Conservation (phyloP, 257 asterid genomes). For the Jasminum sambac region DNA sequence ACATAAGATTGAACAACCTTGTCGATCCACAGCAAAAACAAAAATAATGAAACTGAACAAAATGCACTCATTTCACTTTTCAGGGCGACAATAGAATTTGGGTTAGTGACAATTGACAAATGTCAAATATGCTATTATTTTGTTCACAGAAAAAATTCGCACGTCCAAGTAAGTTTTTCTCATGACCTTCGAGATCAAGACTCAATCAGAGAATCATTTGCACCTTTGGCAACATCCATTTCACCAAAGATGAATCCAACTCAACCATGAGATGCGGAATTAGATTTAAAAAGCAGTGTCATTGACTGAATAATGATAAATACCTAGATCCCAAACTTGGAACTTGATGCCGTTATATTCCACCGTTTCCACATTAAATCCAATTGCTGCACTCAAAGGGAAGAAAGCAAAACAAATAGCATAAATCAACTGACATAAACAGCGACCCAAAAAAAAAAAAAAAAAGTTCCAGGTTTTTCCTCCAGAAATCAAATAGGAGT, state of each 20-base stretch:
- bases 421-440: conserved; percentile 14
- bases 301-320: conserved; percentile 5
- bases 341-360: conserved; percentile 84
- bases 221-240: neutral
- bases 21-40: neutral
- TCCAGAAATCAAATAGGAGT: conserved; percentile 6
- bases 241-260: neutral
- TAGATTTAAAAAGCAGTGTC: conserved; percentile 3
- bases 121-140: neutral
- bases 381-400: conserved; percentile 66
- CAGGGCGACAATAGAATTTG: conserved; percentile 6
- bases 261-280: neutral
- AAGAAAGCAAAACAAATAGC: conserved; percentile 4
- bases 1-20: neutral
- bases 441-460: neutral
- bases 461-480: neutral
- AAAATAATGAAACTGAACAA: conserved; percentile 2
- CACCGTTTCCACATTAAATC: conserved; percentile 93
- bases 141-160: conserved; percentile 12
- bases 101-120: conserved; percentile 8
- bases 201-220: neutral
- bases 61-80: conserved; percentile 1
- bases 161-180: conserved; percentile 4
- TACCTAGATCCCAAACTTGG: conserved; percentile 98
- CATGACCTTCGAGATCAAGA: neutral